Conservation (phyloP, 2,329 filamentous ascomycete species). For the Aspergillus sojae region DNA sequence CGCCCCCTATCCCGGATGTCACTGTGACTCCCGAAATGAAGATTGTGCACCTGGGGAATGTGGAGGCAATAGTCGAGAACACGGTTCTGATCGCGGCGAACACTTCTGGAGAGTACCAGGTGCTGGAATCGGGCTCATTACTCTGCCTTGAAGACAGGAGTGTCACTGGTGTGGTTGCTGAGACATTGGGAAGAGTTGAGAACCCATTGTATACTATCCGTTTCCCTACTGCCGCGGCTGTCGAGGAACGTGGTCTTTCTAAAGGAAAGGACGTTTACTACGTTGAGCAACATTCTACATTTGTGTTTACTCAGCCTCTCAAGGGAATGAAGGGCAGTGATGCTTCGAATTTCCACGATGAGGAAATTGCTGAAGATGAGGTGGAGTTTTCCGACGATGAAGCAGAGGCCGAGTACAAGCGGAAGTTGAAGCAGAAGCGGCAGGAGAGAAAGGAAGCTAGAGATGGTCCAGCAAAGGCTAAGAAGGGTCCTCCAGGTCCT, state of each 20-base stretch:
- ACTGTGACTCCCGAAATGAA: constrained; percentile 75
- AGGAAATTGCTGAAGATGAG: constrained; percentile 83
- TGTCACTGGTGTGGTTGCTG: constrained; percentile 79
- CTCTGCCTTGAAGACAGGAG: constrained; percentile 76
- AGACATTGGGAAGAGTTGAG: constrained; percentile 82
- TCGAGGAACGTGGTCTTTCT: constrained; percentile 67
- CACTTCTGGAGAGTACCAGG: constrained; percentile 77
- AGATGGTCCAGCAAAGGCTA: constrained; percentile 43
- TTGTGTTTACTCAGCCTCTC: constrained; percentile 83
- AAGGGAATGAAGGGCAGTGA: constrained; percentile 84
- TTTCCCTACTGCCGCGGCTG: constrained; percentile 70
- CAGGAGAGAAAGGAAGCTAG: constrained; percentile 55
- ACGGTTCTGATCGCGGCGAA: constrained; percentile 77
- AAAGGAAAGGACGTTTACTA: constrained; percentile 76
- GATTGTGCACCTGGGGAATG: constrained; percentile 72
- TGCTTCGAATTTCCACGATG: constrained; percentile 91
- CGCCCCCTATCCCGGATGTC: constrained; percentile 74
- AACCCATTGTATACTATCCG: constrained; percentile 83
- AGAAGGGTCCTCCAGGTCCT: constrained; percentile 38
- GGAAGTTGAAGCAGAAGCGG: constrained; percentile 68
- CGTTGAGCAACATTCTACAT: constrained; percentile 74
- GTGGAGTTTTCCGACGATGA: constrained; percentile 97
- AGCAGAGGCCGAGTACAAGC: constrained; percentile 81
- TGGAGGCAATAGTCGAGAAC: constrained; percentile 78
- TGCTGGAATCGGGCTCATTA: constrained; percentile 81